Conservation (phyloP, 2,329 filamentous ascomycete genomes). For the Coccinonectria pachysandricola region DNA sequence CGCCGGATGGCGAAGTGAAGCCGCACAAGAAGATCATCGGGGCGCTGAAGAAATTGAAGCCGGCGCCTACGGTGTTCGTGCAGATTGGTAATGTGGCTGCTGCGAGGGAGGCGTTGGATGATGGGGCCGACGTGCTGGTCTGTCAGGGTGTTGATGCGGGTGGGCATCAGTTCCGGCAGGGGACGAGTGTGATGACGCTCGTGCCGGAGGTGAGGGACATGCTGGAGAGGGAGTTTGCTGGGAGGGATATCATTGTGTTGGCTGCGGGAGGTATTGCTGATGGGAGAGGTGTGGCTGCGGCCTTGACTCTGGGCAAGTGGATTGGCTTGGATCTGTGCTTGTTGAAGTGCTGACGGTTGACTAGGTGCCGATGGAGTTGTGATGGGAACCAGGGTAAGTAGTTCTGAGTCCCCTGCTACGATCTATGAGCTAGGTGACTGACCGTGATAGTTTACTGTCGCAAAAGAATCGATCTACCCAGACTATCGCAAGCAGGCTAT, state of each 20-base stretch:
- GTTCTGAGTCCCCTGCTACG: too few species aligned
- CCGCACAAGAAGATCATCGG: slow-evolving; percentile 28
- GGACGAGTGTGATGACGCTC: slow-evolving; percentile 43
- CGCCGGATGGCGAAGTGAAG: slow-evolving; percentile 36
- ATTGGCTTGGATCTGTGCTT: not conserved
- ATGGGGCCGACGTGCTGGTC: slow-evolving; percentile 47
- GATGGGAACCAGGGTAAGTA: slow-evolving; percentile 32
- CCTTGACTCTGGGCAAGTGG: slow-evolving; percentile 39
- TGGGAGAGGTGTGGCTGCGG: slow-evolving; percentile 43
- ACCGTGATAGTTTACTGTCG: slow-evolving; percentile 31
- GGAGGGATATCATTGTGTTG: slow-evolving; percentile 30
- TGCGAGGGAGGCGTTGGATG: slow-evolving; percentile 36
- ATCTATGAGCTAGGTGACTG: too few species aligned
- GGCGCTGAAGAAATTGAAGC: slow-evolving; percentile 20
- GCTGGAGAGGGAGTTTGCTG: slow-evolving; percentile 27
- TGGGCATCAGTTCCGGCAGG: slow-evolving; percentile 48
- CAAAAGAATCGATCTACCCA: slow-evolving; percentile 32
- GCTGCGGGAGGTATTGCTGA: slow-evolving; percentile 53
- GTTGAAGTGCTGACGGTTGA: slow-evolving; percentile 4
- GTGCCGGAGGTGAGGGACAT: slow-evolving; percentile 46
- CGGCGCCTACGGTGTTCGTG: slow-evolving; percentile 41
- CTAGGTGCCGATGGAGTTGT: slow-evolving; percentile 34
- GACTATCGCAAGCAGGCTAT: slow-evolving; percentile 30
- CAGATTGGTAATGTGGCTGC: slow-evolving; percentile 51
- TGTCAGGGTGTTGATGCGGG: slow-evolving; percentile 55